Conservation (phyloP, 805 yeast genomes). For the Myxozyma lipomycoides region DNA sequence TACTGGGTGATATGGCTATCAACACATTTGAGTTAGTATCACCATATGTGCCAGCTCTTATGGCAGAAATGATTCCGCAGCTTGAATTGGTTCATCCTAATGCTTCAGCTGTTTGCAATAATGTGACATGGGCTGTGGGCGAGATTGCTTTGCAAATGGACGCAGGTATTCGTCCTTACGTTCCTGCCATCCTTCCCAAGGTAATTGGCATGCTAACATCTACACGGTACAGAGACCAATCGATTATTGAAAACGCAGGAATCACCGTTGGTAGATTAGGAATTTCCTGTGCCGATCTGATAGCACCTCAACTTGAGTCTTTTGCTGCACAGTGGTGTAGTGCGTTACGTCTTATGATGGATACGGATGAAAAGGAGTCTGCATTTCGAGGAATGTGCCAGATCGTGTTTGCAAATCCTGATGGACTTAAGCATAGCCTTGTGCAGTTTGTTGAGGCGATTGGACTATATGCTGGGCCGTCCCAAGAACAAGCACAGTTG, state of each 20-base stretch:
- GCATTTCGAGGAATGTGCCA: slow-evolving; percentile 81
- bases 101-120: slow-evolving; percentile 67
- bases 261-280: slow-evolving; percentile 88
- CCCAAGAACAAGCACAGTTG: slow-evolving; percentile 32
- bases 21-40: slow-evolving; percentile 44
- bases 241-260: slow-evolving; percentile 81
- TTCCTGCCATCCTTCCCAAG: slow-evolving; percentile 51
- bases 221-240: slow-evolving; percentile 47
- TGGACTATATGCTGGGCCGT: slow-evolving; percentile 39
- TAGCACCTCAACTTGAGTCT: slow-evolving; percentile 56
- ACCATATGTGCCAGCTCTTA: slow-evolving; percentile 36
- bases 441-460: slow-evolving; percentile 57
- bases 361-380: slow-evolving; percentile 83
- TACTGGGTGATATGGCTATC: slow-evolving; percentile 84
- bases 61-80: slow-evolving; percentile 52
- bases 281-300: slow-evolving; percentile 52
- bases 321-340: slow-evolving; percentile 68
- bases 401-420: slow-evolving; percentile 62
- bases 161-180: slow-evolving; percentile 48
- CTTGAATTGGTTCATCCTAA: slow-evolving; percentile 47
- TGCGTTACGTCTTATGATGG: slow-evolving; percentile 61
- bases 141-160: slow-evolving; percentile 67
- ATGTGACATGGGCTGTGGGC: slow-evolving; percentile 92
- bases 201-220: slow-evolving; percentile 49
- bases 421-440: slow-evolving; percentile 51